These are phyloP conservation scores for Penicillium sp. DNA, from an alignment of 2,329 filamentous ascomycete genomes.

Conservation along the genomic window DNA sequence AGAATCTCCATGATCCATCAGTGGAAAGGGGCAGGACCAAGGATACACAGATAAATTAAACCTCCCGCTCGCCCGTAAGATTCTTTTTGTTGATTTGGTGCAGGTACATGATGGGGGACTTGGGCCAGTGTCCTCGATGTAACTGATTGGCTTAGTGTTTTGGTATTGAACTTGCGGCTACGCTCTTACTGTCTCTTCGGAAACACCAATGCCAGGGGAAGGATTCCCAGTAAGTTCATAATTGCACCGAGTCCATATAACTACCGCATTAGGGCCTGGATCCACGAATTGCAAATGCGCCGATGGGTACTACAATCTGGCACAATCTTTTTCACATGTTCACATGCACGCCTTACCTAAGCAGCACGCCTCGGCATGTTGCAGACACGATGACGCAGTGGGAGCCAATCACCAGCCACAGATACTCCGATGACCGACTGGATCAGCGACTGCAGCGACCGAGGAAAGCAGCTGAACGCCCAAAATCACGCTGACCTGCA, in stretches of 20 bases:
- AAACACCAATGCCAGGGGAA: no score
- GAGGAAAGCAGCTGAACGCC: constrained; percentile 18
- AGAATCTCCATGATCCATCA: no score
- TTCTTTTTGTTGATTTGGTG: no score
- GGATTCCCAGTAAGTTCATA: background rate
- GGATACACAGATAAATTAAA: no score
- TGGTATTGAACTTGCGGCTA: no score
- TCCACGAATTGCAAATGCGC: constrained; percentile 14
- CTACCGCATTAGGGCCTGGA: background rate
- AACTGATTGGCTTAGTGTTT: no score
- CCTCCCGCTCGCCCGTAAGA: no score
- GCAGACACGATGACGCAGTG: constrained; percentile 19
- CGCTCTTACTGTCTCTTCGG: no score
- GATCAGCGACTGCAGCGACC: constrained; percentile 21
- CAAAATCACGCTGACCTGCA: constrained; percentile 13
- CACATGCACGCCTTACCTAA: constrained; percentile 20
- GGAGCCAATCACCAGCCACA: constrained; percentile 18
- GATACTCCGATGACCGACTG: constrained; percentile 22
- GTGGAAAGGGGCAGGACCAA: no score
- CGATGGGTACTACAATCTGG: background rate
- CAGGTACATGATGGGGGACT: no score
- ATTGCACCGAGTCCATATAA: background rate
- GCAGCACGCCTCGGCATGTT: constrained; percentile 25
- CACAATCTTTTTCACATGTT: constrained; percentile 6
- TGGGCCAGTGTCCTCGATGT: no score